A percentile compares a stretch with the other conserved stretches of the same genome.
These are phyloP conservation scores for Xylaria sp. DNA, from an alignment of 2,329 filamentous ascomycete species.

Conservation along the genomic window DNA sequence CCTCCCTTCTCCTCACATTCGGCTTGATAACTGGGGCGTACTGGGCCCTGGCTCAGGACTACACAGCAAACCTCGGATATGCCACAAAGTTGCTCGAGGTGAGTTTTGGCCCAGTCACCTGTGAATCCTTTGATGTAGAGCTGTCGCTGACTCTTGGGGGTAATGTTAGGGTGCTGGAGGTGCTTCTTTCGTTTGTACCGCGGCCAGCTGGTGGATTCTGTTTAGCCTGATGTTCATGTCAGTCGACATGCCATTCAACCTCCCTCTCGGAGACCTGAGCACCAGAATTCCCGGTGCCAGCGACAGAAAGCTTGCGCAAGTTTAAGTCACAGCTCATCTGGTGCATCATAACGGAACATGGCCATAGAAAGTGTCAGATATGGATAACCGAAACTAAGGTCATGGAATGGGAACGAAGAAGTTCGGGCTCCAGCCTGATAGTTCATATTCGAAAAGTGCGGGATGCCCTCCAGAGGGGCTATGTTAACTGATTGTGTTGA, in stretches of 20 bases:
- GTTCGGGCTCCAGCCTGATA: neutral
- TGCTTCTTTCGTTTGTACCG: conserved; percentile 37
- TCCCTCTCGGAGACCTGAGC: conserved; percentile 42
- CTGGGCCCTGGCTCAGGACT: conserved; percentile 63
- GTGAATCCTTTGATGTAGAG: neutral
- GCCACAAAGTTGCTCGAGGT: conserved; percentile 50
- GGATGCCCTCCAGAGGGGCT: neutral
- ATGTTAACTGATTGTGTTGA: neutral
- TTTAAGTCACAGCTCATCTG: neutral
- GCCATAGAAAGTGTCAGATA: neutral
- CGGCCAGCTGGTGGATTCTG: conserved; percentile 41
- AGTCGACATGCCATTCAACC: conserved; percentile 39
- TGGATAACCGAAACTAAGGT: neutral
- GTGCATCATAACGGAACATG: neutral
- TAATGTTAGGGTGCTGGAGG: conserved; percentile 38
- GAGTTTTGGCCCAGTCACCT: conserved; percentile 17
- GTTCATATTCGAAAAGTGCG: neutral
- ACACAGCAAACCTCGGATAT: conserved; percentile 46
- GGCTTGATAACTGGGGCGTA: conserved; percentile 68
- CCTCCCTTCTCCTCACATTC: conserved; percentile 69
- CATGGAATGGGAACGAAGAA: neutral
- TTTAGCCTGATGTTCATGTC: conserved; percentile 39
- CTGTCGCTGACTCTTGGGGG: conserved; percentile 5
- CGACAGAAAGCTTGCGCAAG: conserved; percentile 34
- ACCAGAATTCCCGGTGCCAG: conserved; percentile 36